Base-by-base conservation (phyloP, 1,139 yeast genomes). In the Yamadazyma diddensiae region DNA sequence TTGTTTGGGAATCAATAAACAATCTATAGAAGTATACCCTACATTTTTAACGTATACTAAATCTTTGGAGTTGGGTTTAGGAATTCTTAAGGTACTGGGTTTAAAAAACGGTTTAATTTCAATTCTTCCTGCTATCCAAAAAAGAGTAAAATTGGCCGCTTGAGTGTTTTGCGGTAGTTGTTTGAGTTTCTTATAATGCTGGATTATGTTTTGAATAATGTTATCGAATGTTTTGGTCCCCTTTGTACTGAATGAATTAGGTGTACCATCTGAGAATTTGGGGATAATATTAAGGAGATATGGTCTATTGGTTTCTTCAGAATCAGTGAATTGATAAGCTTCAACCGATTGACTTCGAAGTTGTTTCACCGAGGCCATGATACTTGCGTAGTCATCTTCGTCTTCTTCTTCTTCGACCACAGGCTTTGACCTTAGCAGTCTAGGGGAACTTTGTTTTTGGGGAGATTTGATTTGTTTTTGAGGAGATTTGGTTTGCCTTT, bases 41-140 rank as follows among this genome's bases (percentile, higher is more conserved):
- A 42, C 31, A 4, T 39, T 34, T 13, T 41, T 47, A 3, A 47
- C 34, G 13, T 39, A 36, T 11, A 41, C 39, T 16, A 45, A 43
- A 21, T 54, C 55, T 26, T 46, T 44, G 0, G 45, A 34, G 2
- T 39, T 39, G 1, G 60, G 60, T 0, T 62, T 63, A 1, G 53
- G 54, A 5, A 69, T 60, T 18, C 73, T 52, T 23, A 69, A 51
- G 0, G 73, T 65, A 35, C 64, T 56, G 2, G 73, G 73, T 26
- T 63, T 64, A 46, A 54, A 67, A 36, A 65, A 65, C 3, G 62
- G 53, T 35, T 63, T 63, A 29, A 69, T 51, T 31, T 67, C 66
- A 40, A 55, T 55, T 35, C 54, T 56, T 0, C 73, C 73, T 29
- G 65, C 69, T 3, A 67, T 49, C 74, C 74, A 69, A 3, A 66